Percentiles rank a stretch among this genome's conserved stretches.
Evolutionary conservation across 148 eudicot species (phyloP).

Genomic region (Camellia lanceoleosa): DNA sequence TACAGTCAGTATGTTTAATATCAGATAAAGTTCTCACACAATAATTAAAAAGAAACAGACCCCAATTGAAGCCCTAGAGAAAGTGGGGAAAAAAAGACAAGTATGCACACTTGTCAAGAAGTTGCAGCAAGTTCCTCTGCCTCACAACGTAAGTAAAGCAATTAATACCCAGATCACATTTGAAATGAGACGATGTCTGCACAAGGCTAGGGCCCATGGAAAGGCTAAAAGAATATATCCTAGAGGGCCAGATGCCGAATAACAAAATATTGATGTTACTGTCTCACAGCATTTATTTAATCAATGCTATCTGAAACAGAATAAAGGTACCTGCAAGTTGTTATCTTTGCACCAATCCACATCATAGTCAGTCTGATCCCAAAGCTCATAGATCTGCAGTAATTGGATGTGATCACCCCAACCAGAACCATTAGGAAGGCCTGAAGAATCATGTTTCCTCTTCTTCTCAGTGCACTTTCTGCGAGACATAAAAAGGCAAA

Average conservation of each 20-base stretch:
- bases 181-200: not conserved
- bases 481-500: conserved; percentile 14
- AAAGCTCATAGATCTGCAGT: conserved; percentile 79
- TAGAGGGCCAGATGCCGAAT: not conserved
- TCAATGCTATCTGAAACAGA: not conserved
- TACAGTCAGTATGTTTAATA: conserved; percentile 22
- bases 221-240: not conserved
- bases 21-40: not conserved
- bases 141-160: not conserved
- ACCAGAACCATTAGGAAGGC: conserved; percentile 91
- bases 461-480: conserved; percentile 78
- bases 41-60: not conserved
- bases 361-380: conserved; percentile 70
- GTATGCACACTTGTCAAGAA: not conserved
- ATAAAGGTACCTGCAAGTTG: conserved; percentile 66
- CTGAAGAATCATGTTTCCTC: conserved; percentile 64
- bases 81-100: not conserved
- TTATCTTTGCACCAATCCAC: conserved; percentile 85
- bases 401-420: conserved; percentile 93
- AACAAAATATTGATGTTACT: not conserved
- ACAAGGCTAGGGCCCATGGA: not conserved
- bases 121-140: conserved; percentile 4
- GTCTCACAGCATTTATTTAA: not conserved
- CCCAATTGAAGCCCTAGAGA: not conserved
- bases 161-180: conserved; percentile 2